Conservation (phyloP, 441 rosid species). For the Sinapis alba region DNA sequence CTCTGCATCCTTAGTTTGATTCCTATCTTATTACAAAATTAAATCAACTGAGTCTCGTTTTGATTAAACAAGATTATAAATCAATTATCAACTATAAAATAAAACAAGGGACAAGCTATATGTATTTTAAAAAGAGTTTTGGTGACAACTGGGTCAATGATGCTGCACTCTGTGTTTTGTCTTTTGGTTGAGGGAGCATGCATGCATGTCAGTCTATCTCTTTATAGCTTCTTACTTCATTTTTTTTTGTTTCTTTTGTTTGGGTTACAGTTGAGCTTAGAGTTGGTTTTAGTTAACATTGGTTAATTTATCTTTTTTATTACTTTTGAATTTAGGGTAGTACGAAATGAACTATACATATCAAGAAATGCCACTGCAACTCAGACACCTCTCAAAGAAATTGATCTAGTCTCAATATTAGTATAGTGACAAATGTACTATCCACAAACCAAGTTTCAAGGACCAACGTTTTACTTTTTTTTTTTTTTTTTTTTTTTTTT, state of each 20-base stretch:
- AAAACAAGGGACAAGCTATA: neutral
- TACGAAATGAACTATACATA: neutral
- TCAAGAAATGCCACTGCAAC: neutral
- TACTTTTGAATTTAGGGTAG: neutral
- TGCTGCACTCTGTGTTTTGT: conserved; percentile 39
- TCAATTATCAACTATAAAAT: neutral
- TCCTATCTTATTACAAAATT: conserved; percentile 15
- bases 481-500: too few species aligned
- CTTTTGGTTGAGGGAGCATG: conserved; percentile 46
- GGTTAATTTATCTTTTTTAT: neutral
- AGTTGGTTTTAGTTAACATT: neutral
- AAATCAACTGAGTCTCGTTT: conserved; percentile 13
- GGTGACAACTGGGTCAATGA: conserved; percentile 40
- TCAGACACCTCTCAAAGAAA: neutral
- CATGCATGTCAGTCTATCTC: conserved; percentile 41
- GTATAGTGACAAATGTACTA: neutral
- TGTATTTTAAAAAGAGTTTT: neutral
- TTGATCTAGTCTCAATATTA: neutral
- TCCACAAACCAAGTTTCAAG: neutral
- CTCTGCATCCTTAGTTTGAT: conserved; percentile 5
- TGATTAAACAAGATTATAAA: neutral
- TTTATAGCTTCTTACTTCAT: conserved; percentile 24
- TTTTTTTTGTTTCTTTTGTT: neutral
- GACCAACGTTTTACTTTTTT: neutral
- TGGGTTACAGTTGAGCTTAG: neutral